phyloP scores from a whole-genome alignment of 75 land plant genomes.

The Pseudotsuga menziesii region DNA sequence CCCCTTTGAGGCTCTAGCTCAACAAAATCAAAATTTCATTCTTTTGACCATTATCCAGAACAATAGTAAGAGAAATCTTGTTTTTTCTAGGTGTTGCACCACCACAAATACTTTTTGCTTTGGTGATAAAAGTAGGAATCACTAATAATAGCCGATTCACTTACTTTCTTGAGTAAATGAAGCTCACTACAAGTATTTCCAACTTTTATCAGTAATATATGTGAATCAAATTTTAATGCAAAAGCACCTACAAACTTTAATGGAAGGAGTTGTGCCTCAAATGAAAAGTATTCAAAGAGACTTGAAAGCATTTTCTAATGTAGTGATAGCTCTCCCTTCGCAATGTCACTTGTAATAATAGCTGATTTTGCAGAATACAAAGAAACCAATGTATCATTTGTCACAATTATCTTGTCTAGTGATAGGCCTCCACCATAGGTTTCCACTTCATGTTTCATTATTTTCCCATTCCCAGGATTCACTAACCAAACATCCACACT shows the following conservation, averaged over 20 bases:
- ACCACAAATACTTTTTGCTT: constrained; percentile 61
- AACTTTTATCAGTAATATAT: constrained; percentile 41
- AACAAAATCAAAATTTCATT: constrained; percentile 40
- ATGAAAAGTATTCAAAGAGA: constrained; percentile 36
- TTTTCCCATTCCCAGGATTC: constrained; percentile 50
- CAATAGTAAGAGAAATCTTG: constrained; percentile 41
- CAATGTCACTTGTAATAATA: too few species aligned
- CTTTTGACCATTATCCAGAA: constrained; percentile 29
- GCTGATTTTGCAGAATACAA: too few species aligned
- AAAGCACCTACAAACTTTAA: constrained; percentile 42
- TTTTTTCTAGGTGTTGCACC: constrained; percentile 37
- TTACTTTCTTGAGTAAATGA: constrained; percentile 37
- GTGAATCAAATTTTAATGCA: constrained; percentile 34
- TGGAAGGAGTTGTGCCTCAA: constrained; percentile 36
- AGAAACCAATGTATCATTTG: constrained; percentile 28
- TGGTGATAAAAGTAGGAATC: constrained; percentile 49
- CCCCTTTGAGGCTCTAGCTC: constrained; percentile 65
- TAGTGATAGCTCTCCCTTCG: constrained; percentile 28
- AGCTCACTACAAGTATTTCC: constrained; percentile 30
- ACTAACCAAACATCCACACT: constrained; percentile 50
- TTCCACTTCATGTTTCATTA: constrained; percentile 37
- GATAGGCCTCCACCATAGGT: constrained; percentile 40
- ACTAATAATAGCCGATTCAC: constrained; percentile 43
- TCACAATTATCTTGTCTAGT: constrained; percentile 34
- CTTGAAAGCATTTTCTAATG: constrained; percentile 37